phyloP scores from a whole-genome alignment of 2,329 filamentous ascomycete species.

The Plectosphaerella sp. region DNA sequence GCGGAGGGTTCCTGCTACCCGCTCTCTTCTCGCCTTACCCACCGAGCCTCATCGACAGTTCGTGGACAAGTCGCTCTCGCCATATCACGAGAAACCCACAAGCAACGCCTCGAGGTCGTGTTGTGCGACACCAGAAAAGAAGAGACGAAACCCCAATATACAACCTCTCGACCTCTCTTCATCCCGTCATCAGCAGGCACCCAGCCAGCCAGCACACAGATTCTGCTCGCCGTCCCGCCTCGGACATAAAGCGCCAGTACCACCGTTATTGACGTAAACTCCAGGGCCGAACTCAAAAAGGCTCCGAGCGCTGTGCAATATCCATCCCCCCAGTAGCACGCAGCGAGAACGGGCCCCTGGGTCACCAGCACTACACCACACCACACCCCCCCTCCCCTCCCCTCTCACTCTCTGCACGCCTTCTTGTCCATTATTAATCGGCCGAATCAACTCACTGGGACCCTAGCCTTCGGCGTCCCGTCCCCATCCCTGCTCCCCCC shows the following conservation, averaged over 20 bases:
- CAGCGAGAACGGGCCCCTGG: background rate
- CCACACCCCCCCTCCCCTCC: background rate
- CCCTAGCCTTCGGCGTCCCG: background rate
- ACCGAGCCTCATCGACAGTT: no score
- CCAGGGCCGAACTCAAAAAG: slow-evolving; percentile 2
- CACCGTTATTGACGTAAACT: background rate
- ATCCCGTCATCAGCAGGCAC: no score
- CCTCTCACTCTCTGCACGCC: background rate
- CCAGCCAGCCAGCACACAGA: no score
- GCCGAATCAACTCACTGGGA: background rate
- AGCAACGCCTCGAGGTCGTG: no score
- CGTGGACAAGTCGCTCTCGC: no score
- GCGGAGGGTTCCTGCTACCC: no score
- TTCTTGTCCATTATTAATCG: slow-evolving; percentile 3
- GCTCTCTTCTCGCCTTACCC: no score
- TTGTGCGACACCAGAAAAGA: no score
- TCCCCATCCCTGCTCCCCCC: background rate
- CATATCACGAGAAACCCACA: no score
- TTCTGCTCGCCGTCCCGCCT: background rate
- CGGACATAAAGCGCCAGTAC: slow-evolving; percentile 2
- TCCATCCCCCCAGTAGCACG: background rate
- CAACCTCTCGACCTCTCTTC: no score
- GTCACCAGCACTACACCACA: no score
- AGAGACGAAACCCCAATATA: no score
- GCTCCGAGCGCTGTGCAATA: background rate